Evolutionary conservation across 495 filamentous ascomycete species (phyloP).

Genomic region (Penicillium longicatenatum): DNA sequence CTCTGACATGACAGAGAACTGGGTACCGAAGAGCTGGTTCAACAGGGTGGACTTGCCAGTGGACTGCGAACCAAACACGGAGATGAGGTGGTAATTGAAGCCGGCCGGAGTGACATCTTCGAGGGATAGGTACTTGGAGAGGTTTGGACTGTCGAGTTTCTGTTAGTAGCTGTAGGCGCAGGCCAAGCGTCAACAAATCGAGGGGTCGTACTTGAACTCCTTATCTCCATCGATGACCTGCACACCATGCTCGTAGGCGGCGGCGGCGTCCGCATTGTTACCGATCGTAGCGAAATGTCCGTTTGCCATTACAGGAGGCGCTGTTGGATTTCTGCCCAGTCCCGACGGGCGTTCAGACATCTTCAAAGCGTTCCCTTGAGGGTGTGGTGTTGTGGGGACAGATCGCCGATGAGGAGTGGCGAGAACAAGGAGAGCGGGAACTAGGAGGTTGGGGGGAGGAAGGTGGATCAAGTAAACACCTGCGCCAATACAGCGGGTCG

Average conservation of each 20-base stretch:
- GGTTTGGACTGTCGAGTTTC: slow-evolving; percentile 59
- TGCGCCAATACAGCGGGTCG: slow-evolving; percentile 7
- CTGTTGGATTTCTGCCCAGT: slow-evolving; percentile 45
- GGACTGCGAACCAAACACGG: slow-evolving; percentile 97
- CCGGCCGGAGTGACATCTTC: slow-evolving; percentile 81
- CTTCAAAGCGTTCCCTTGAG: slow-evolving; percentile 16
- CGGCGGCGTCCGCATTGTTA: slow-evolving; percentile 58
- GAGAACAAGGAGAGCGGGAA: slow-evolving; percentile 23
- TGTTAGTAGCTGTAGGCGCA: slow-evolving; percentile 28
- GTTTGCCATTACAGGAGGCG: slow-evolving; percentile 69
- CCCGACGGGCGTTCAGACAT: slow-evolving; percentile 36
- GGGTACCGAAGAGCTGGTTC: slow-evolving; percentile 92
- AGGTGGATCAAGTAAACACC: slow-evolving; percentile 14
- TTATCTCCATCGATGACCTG: slow-evolving; percentile 97
- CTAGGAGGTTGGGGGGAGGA: slow-evolving; percentile 18
- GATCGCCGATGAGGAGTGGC: slow-evolving; percentile 26
- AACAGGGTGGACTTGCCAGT: slow-evolving; percentile 97
- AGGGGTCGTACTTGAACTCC: slow-evolving; percentile 77
- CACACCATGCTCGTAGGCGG: slow-evolving; percentile 84
- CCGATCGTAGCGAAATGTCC: slow-evolving; percentile 85
- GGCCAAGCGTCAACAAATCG: not conserved
- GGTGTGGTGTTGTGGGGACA: slow-evolving; percentile 27
- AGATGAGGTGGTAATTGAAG: slow-evolving; percentile 99
- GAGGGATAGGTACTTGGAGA: slow-evolving; percentile 76
- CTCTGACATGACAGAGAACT: slow-evolving; percentile 97